Evolutionary conservation across 2,329 filamentous ascomycete genomes (phyloP).

Genomic region (Mariannaea sp.): DNA sequence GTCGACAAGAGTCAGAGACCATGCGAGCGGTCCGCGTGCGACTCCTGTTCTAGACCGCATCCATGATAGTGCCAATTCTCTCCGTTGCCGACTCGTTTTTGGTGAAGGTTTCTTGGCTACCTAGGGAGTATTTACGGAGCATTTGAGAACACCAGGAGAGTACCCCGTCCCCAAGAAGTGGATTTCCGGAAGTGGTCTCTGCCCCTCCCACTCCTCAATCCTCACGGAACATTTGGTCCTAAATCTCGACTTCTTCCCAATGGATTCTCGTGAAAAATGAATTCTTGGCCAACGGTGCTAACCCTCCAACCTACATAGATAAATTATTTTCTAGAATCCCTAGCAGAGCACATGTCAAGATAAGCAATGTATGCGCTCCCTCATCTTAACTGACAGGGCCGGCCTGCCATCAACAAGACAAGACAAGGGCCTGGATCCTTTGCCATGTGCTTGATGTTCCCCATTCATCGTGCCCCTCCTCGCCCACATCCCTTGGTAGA

Average conservation of each 20-base stretch:
- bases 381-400: background rate
- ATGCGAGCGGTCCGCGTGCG: conserved; percentile 10
- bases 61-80: background rate
- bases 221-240: no score
- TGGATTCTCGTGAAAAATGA: no score
- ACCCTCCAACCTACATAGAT: no score
- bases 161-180: no score
- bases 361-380: no score
- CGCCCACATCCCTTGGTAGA: background rate
- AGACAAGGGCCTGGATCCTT: conserved; percentile 8
- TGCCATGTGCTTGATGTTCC: conserved; percentile 5
- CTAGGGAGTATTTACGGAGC: no score
- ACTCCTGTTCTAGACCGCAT: conserved; percentile 1
- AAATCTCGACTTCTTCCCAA: no score
- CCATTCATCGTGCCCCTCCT: background rate
- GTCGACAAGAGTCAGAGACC: background rate
- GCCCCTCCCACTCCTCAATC: no score
- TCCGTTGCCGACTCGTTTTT: background rate
- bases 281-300: no score
- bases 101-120: background rate
- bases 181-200: no score
- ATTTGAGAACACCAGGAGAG: background rate
- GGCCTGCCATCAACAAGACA: background rate
- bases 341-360: no score
- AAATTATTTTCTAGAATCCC: no score